Conservation (phyloP, 139 green algal genomes). For the Coccomyxa sp. region DNA sequence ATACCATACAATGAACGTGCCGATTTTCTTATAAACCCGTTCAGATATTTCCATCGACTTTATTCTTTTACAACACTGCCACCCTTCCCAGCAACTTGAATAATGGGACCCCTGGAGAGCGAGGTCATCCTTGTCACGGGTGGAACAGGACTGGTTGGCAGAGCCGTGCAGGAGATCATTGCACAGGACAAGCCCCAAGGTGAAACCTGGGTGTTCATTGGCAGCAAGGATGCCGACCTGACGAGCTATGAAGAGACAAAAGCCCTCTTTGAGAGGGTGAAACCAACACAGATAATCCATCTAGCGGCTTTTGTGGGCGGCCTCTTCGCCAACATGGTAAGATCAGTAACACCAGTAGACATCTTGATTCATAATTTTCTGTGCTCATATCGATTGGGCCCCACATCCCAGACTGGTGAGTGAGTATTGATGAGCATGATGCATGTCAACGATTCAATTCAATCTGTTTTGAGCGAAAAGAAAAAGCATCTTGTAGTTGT, state of each 20-base stretch:
- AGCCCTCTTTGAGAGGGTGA: constrained; percentile 39
- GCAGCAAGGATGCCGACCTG: constrained; percentile 45
- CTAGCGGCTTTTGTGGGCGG: constrained; percentile 47
- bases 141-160: constrained; percentile 38
- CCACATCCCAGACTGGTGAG: no score
- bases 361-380: neutral
- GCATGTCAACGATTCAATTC: neutral
- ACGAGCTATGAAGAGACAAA: constrained; percentile 22
- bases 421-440: neutral
- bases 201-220: constrained; percentile 39
- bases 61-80: no score
- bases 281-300: constrained; percentile 50
- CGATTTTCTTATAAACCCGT: no score
- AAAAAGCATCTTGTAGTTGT: neutral
- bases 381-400: no score
- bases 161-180: constrained; percentile 34
- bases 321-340: constrained; percentile 54
- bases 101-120: neutral
- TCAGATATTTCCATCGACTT: no score
- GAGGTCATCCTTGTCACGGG: constrained; percentile 38
- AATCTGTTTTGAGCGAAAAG: neutral
- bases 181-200: constrained; percentile 14
- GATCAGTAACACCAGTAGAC: neutral
- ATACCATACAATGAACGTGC: no score
- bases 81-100: neutral